Evolutionary conservation across 2,329 filamentous ascomycete species (phyloP).

Genomic region (Colletotrichum sp.): DNA sequence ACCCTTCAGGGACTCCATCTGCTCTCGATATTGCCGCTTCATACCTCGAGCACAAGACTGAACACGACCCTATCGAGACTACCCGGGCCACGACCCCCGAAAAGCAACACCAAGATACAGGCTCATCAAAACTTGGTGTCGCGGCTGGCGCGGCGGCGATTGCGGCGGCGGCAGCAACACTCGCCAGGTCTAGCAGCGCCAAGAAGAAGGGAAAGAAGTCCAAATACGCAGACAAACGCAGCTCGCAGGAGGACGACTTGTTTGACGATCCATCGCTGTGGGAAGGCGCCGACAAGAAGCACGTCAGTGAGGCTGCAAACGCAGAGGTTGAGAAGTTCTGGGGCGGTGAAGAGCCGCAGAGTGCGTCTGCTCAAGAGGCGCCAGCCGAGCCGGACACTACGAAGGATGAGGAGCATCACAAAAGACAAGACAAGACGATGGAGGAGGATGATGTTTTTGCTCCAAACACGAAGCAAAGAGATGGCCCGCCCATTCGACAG

Average conservation of each 20-base stretch:
- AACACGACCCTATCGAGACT: neutral
- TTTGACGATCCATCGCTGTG: slow-evolving; percentile 50
- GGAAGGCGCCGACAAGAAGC: slow-evolving; percentile 47
- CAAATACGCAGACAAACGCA: slow-evolving; percentile 41
- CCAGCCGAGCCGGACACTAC: neutral
- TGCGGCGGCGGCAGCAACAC: slow-evolving; percentile 32
- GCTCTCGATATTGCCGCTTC: slow-evolving; percentile 28
- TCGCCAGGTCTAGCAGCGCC: slow-evolving; percentile 31
- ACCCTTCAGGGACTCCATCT: neutral
- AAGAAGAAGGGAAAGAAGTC: slow-evolving; percentile 43
- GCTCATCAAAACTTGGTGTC: neutral
- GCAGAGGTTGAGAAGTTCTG: slow-evolving; percentile 35
- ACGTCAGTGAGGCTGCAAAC: slow-evolving; percentile 23
- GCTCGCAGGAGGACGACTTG: slow-evolving; percentile 43
- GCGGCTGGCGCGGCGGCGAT: slow-evolving; percentile 31
- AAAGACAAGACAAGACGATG: neutral
- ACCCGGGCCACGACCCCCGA: neutral
- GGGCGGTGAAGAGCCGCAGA: slow-evolving; percentile 24
- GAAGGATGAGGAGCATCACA: neutral
- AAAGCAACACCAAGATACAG: neutral
- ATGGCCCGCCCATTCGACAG: neutral
- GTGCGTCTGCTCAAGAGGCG: neutral
- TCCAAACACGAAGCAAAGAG: neutral
- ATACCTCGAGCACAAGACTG: slow-evolving; percentile 21
- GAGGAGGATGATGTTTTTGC: slow-evolving; percentile 5